A percentile compares a stretch with the other conserved stretches of the same genome.
Conservation (phyloP, 768 basidiomycete genomes). For the Lyophyllum decastes region DNA sequence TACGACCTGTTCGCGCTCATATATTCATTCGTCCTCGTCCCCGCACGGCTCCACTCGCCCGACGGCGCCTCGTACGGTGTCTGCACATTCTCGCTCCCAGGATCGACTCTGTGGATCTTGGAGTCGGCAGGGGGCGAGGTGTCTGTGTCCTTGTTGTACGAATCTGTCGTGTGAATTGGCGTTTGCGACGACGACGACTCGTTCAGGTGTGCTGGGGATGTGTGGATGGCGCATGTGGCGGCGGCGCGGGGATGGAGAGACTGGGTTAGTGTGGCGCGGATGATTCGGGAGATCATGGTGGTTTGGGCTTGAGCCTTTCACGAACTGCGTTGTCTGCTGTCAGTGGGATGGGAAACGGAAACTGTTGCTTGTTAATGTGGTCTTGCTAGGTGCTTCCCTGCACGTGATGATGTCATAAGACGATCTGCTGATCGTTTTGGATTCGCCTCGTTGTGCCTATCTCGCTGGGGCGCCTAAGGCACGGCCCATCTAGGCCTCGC, state of each 20-base stretch:
- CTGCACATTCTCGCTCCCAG: conserved; percentile 42
- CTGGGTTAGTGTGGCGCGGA: conserved; percentile 1
- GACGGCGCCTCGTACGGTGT: conserved; percentile 52
- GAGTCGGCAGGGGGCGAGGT: conserved; percentile 39
- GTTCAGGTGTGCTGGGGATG: neutral
- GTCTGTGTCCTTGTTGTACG: conserved; percentile 51
- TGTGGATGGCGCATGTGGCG: conserved; percentile 3
- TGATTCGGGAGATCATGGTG: conserved; percentile 12
- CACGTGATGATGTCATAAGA: conserved; percentile 16
- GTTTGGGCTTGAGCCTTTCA: no score
- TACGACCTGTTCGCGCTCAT: conserved; percentile 29
- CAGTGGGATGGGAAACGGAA: neutral
- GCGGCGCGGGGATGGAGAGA: conserved; percentile 3
- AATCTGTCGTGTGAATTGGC: conserved; percentile 34
- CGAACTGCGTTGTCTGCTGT: neutral
- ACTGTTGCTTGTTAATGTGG: neutral
- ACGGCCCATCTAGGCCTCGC: no score
- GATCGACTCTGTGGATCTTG: conserved; percentile 48
- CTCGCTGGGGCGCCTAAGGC: no score
- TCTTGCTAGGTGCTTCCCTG: neutral
- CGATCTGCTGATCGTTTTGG: neutral
- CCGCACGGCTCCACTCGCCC: conserved; percentile 44
- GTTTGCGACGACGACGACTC: neutral
- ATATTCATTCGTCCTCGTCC: conserved; percentile 38
- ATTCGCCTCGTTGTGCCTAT: no score